Conservation (phyloP, 352 stramenopile genomes). For the Plasmopara halstedii region DNA sequence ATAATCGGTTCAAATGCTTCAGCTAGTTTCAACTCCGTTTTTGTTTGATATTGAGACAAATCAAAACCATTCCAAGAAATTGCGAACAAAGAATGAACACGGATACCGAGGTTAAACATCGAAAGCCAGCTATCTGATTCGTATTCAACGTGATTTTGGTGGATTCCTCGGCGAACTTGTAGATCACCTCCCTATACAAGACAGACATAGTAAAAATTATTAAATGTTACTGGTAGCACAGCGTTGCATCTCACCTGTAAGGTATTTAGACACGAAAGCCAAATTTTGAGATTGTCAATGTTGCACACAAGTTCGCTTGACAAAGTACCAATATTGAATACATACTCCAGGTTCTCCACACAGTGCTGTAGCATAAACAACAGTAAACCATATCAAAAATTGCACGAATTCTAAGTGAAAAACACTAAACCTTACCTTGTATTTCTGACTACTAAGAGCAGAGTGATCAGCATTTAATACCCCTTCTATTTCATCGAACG, state of each 20-base stretch:
- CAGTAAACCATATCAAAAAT: neutral
- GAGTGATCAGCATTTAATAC: constrained; percentile 67
- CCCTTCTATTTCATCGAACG: constrained; percentile 30
- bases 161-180: constrained; percentile 57
- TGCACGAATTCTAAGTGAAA: neutral
- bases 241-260: constrained; percentile 37
- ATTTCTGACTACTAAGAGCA: constrained; percentile 77
- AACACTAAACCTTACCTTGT: constrained; percentile 51
- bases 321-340: constrained; percentile 72
- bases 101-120: constrained; percentile 86
- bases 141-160: constrained; percentile 81
- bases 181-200: constrained; percentile 56
- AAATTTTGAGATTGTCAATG: constrained; percentile 53
- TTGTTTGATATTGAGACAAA: constrained; percentile 26
- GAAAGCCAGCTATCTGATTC: constrained; percentile 84
- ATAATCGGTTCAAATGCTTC: constrained; percentile 49
- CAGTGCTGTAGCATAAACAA: constrained; percentile 47
- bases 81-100: constrained; percentile 77
- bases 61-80: constrained; percentile 70
- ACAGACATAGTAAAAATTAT: neutral
- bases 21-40: constrained; percentile 20
- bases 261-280: constrained; percentile 60
- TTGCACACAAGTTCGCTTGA: constrained; percentile 76
- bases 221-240: constrained; percentile 2
- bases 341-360: constrained; percentile 82